phyloP scores from a whole-genome alignment of 148 eudicot genomes.

The Amaranthus hypochondriacus region DNA sequence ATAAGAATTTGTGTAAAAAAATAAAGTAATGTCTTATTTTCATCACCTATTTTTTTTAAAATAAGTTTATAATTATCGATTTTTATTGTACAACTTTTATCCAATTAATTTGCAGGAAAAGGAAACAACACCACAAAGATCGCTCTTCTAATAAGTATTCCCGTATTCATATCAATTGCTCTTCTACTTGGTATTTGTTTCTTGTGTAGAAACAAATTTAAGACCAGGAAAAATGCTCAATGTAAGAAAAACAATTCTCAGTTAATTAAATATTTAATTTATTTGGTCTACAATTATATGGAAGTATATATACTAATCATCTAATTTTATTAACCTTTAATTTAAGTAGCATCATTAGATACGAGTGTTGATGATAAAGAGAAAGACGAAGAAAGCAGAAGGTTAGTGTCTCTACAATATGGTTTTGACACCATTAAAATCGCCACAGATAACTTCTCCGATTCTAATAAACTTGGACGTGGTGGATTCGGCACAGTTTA shows the following conservation, averaged over 20 bases:
- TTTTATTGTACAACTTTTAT: neutral
- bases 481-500: constrained; percentile 32
- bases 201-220: neutral
- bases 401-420: neutral
- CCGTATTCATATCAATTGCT: neutral
- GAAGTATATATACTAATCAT: neutral
- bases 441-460: constrained; percentile 24
- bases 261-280: too few relatives aligned
- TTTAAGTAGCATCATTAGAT: neutral
- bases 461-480: constrained; percentile 24
- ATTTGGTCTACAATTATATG: too few relatives aligned
- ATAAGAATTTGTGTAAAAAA: too few relatives aligned
- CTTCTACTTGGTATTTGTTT: neutral
- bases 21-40: too few relatives aligned
- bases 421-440: constrained; percentile 6
- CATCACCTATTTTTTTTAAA: too few relatives aligned
- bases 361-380: neutral
- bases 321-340: neutral
- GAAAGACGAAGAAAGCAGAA: neutral
- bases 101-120: neutral
- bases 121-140: constrained; percentile 10
- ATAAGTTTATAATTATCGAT: too few relatives aligned
- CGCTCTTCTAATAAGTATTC: neutral
- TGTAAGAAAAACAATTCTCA: neutral
- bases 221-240: neutral